A percentile compares a stretch with the other conserved stretches of the same genome.
These are phyloP conservation scores for Trametes villosa DNA, from an alignment of 768 basidiomycete species.

Conservation along the genomic window DNA sequence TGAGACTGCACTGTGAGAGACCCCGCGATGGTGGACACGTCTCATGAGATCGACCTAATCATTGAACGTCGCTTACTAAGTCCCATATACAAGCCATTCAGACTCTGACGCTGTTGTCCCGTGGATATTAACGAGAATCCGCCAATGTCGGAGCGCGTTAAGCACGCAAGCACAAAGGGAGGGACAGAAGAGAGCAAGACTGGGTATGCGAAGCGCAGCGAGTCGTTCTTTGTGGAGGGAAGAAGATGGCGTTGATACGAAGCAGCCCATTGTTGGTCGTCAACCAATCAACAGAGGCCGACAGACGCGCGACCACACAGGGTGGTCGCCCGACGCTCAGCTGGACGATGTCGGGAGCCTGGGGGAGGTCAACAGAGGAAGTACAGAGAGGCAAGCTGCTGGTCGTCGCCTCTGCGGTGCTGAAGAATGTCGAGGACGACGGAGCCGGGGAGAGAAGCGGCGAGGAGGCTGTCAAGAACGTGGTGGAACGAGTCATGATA, in stretches of 20 bases:
- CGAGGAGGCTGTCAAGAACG: slow-evolving; percentile 11
- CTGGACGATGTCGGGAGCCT: too few relatives aligned
- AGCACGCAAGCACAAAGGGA: slow-evolving; percentile 5
- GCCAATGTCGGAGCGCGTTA: not conserved
- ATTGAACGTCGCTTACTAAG: too few relatives aligned
- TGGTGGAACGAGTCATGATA: slow-evolving; percentile 23
- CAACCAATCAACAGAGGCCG: slow-evolving; percentile 13
- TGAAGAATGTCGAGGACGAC: not conserved
- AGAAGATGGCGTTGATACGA: slow-evolving; percentile 18
- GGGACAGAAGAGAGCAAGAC: not conserved
- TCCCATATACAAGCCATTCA: too few relatives aligned
- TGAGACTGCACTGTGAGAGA: too few relatives aligned
- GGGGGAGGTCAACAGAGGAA: too few relatives aligned
- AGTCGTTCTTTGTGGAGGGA: not conserved
- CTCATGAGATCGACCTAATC: too few relatives aligned
- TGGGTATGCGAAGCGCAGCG: slow-evolving; percentile 10
- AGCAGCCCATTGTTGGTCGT: slow-evolving; percentile 22
- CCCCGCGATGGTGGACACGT: too few relatives aligned
- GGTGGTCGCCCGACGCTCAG: too few relatives aligned
- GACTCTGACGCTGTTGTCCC: too few relatives aligned
- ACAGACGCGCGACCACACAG: not conserved
- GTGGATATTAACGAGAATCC: not conserved
- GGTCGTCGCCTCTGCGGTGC: not conserved
- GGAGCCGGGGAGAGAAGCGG: slow-evolving; percentile 5
- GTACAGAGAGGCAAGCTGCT: not conserved